A percentile compares a stretch with the other conserved stretches of the same genome.
phyloP scores from a whole-genome alignment of 176 grass and related monocot genomes.

The Urochloa ruziziensis region DNA sequence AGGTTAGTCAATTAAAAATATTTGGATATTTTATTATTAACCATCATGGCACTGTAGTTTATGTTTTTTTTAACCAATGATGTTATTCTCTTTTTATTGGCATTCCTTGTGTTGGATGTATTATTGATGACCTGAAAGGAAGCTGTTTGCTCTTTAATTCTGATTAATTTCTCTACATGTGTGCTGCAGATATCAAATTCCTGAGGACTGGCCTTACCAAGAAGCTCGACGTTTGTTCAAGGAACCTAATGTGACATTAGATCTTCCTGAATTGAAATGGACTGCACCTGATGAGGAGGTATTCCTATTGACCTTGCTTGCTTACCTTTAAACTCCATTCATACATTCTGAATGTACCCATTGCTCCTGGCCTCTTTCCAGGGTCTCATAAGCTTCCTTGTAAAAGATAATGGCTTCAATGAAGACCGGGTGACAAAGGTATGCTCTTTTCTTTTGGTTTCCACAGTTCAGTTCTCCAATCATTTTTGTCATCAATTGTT shows the following conservation, averaged over 20 bases:
- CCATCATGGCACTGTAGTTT: neutral
- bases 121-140: neutral
- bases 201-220: conserved; percentile 89
- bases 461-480: neutral
- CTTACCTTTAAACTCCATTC: conserved; percentile 2
- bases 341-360: neutral
- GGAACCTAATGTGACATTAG: conserved; percentile 64
- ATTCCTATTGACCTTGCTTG: neutral
- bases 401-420: conserved; percentile 88
- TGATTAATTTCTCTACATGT: neutral
- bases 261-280: conserved; percentile 83
- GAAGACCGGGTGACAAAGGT: conserved; percentile 83
- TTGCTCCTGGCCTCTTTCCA: conserved; percentile 21
- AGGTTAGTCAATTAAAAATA: conserved; percentile 39
- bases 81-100: neutral
- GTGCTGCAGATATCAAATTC: conserved; percentile 77
- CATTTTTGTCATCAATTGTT: conserved; percentile 4
- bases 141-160: conserved; percentile 13
- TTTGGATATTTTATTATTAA: neutral
- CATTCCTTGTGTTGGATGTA: conserved; percentile 12
- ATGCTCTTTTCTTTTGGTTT: conserved; percentile 24
- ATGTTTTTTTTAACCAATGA: neutral
- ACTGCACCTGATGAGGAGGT: conserved; percentile 82
- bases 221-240: conserved; percentile 89
- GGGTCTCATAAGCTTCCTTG: conserved; percentile 72